Conservation (phyloP, 2,329 filamentous ascomycete species). For the Pezicula carpinea region DNA sequence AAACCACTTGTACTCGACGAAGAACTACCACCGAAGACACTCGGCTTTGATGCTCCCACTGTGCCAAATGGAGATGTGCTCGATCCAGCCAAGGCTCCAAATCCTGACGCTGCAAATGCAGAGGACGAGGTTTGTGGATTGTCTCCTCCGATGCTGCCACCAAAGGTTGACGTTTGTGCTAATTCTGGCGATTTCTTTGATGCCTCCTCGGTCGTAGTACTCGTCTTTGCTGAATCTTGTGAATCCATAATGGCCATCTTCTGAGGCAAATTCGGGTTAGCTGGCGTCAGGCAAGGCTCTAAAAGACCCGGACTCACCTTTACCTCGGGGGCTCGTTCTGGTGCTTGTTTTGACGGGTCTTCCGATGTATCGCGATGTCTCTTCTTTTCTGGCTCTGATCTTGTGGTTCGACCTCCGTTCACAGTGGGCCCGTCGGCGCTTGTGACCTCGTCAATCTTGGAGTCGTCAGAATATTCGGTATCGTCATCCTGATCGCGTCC, state of each 20-base stretch:
- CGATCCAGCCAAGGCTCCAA: slow-evolving; percentile 60
- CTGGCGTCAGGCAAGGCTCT: background rate
- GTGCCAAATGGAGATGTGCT: slow-evolving; percentile 60
- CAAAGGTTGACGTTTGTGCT: slow-evolving; percentile 14
- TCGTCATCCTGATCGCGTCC: slow-evolving; percentile 38
- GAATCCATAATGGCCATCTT: background rate
- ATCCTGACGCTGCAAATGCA: slow-evolving; percentile 64
- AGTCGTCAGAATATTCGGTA: slow-evolving; percentile 30
- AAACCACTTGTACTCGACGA: slow-evolving; percentile 39
- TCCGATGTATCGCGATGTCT: slow-evolving; percentile 47
- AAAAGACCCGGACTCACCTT: slow-evolving; percentile 10
- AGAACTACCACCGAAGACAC: slow-evolving; percentile 41
- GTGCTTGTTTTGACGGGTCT: slow-evolving; percentile 27
- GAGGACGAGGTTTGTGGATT: slow-evolving; percentile 46
- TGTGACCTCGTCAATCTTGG: slow-evolving; percentile 30
- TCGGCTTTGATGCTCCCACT: slow-evolving; percentile 44
- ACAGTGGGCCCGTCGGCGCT: slow-evolving; percentile 37
- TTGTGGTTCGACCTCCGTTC: slow-evolving; percentile 27
- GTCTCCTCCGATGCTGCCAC: slow-evolving; percentile 15
- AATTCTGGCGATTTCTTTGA: slow-evolving; percentile 15
- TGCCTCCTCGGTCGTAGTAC: slow-evolving; percentile 6
- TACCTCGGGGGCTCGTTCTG: background rate
- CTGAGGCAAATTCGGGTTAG: background rate
- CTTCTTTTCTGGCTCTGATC: slow-evolving; percentile 62
- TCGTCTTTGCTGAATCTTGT: background rate